Evolutionary conservation across 139 green algal genomes (phyloP), one percentile per base, ranked within the genome.

Genomic region (Tetraselmis striata): DNA sequence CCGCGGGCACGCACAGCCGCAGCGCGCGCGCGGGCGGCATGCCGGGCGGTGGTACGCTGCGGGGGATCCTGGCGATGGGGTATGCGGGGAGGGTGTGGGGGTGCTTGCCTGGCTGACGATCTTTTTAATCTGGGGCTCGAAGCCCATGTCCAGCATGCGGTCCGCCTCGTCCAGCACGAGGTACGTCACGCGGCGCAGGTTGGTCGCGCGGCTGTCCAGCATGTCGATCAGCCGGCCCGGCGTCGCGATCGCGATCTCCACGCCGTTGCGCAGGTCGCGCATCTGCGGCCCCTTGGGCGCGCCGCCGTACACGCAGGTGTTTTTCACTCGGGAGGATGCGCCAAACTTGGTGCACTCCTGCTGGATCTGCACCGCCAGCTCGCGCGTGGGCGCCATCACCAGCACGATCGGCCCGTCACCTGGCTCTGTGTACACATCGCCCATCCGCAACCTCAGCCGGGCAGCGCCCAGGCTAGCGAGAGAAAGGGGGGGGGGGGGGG

Each of bases 131-230:
- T 95, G 90, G 11, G 94, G 94, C 84, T 98, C 94, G 59, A 98
- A 98, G 45, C 95, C 95, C 94, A 98, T 98, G 88, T 98, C 95
- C 81, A 98, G 89, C 95, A 98, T 98, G 84, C 95, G 89, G 83
- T 98, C 95, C 5, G 95, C 95, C 90, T 98, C 95, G 83, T 98
- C 95, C 81, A 98, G 88, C 77, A 98, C 95, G 81, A 98, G 84
- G 85, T 97, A 97, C 0, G 93, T 96, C 59, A 97, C 94, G 25
- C 92, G 87, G 30, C 82, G 74, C 80, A 98, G 87, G 84, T 94
- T 94, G 31, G 91, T 95, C 2, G 84, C 78, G 1, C 91, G 85
- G 25, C 59, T 86, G 29, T 96, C 92, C 27, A 97, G 84, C 80
- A 97, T 90, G 84, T 98, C 95, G 25, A 96, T 95, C 76, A 98